phyloP scores from a whole-genome alignment of 2,329 filamentous ascomycete genomes.

The Penicillium sp. region DNA sequence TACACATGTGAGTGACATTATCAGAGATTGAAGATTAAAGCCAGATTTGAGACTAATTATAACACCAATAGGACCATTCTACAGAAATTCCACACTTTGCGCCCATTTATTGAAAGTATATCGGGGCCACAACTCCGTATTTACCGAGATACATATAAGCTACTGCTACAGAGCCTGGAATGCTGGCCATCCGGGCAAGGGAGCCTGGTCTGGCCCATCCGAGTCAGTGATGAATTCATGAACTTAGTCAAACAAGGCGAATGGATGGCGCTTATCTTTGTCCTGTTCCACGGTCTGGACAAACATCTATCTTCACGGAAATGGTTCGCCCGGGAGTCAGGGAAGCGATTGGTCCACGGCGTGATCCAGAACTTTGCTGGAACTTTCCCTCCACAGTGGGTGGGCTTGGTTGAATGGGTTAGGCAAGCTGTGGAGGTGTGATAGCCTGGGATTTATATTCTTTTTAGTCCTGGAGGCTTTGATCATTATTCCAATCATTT shows the following conservation, averaged over 20 bases:
- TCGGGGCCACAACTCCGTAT: background rate
- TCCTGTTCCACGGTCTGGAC: constrained; percentile 10
- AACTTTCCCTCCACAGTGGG: constrained; percentile 4
- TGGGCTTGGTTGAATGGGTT: constrained; percentile 6
- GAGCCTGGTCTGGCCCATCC: constrained; percentile 9
- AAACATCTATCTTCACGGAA: constrained; percentile 10
- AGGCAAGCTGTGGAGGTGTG: constrained; percentile 3
- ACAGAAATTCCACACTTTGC: constrained; percentile 5
- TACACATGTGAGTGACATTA: constrained; percentile 1
- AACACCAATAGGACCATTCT: constrained; percentile 1
- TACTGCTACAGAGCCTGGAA: constrained; percentile 5
- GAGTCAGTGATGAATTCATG: constrained; percentile 6
- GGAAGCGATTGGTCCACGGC: constrained; percentile 6
- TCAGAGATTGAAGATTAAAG: background rate
- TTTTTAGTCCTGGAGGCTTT: background rate
- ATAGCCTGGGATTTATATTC: background rate
- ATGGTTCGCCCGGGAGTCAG: constrained; percentile 10
- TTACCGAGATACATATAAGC: constrained; percentile 6
- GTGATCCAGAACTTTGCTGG: constrained; percentile 5
- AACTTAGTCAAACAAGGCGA: constrained; percentile 7
- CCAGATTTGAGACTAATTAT: background rate
- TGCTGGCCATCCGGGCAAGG: constrained; percentile 9
- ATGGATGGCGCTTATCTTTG: constrained; percentile 10
- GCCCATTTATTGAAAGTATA: background rate
- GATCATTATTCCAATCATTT: background rate